A percentile compares a stretch with the other conserved stretches of the same genome.
Evolutionary conservation across 2,329 filamentous ascomycete species (phyloP).

Genomic region (Thermomyces lanuginosus): DNA sequence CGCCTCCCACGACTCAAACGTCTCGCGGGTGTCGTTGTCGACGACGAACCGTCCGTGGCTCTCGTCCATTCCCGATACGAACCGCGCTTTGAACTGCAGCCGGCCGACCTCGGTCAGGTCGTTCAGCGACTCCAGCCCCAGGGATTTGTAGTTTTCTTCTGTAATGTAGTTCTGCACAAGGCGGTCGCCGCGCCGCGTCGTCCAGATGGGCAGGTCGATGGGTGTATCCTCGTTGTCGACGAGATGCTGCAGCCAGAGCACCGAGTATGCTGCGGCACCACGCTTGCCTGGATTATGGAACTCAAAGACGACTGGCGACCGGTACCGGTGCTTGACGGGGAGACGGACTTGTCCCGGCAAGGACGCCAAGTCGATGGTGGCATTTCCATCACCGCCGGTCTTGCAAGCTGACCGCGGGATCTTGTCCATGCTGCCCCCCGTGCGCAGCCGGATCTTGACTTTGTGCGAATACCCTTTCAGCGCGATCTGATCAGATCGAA

Average conservation of each 20-base stretch:
- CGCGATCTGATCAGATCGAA: constrained; percentile 53
- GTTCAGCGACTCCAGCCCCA: constrained; percentile 51
- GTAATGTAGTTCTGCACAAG: constrained; percentile 89
- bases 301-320: constrained; percentile 78
- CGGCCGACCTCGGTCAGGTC: constrained; percentile 67
- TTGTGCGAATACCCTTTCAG: constrained; percentile 46
- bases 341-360: constrained; percentile 47
- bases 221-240: constrained; percentile 60
- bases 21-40: constrained; percentile 81
- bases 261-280: constrained; percentile 55
- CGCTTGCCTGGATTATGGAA: constrained; percentile 57
- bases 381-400: constrained; percentile 42
- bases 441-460: constrained; percentile 59
- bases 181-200: constrained; percentile 55
- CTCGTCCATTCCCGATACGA: constrained; percentile 80
- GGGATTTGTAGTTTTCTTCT: constrained; percentile 50
- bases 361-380: constrained; percentile 38
- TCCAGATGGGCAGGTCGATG: constrained; percentile 84
- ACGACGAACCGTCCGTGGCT: constrained; percentile 69
- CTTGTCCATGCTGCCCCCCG: constrained; percentile 64
- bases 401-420: constrained; percentile 49
- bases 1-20: constrained; percentile 86
- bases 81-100: constrained; percentile 61
- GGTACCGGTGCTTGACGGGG: constrained; percentile 78
- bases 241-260: constrained; percentile 74